These are phyloP conservation scores for Fusarium miscanthi DNA, from an alignment of 2,329 filamentous ascomycete genomes.

Conservation along the genomic window DNA sequence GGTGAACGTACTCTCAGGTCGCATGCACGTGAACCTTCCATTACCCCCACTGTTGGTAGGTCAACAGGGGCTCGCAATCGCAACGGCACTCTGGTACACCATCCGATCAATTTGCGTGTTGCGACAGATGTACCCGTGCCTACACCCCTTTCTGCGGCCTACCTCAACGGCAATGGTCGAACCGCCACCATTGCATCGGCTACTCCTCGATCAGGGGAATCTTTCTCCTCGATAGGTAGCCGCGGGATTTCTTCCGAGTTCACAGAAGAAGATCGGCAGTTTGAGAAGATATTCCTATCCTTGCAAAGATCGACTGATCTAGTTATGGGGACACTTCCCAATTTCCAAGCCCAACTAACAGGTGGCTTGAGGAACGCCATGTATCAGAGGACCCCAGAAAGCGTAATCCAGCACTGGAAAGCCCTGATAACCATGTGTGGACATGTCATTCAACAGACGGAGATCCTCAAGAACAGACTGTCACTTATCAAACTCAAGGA, in stretches of 20 bases:
- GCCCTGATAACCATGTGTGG: conserved; percentile 77
- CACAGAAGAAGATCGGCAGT: conserved; percentile 80
- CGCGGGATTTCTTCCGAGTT: conserved; percentile 67
- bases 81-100: conserved; percentile 57
- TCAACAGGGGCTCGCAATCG: conserved; percentile 49
- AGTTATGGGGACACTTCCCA: conserved; percentile 77
- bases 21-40: conserved; percentile 63
- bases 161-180: conserved; percentile 61
- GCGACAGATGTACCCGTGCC: conserved; percentile 63
- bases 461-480: conserved; percentile 77
- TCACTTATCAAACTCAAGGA: conserved; percentile 87
- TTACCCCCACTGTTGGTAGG: conserved; percentile 64
- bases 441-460: conserved; percentile 76
- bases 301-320: conserved; percentile 79
- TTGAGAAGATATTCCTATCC: conserved; percentile 84
- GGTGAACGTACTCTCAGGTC: conserved; percentile 62
- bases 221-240: conserved; percentile 70
- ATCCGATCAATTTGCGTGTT: conserved; percentile 65
- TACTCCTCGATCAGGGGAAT: conserved; percentile 87
- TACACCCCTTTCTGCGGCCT: conserved; percentile 53
- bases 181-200: conserved; percentile 65
- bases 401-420: conserved; percentile 73
- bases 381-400: conserved; percentile 68
- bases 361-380: conserved; percentile 72
- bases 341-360: conserved; percentile 74